Evolutionary conservation across 2,329 filamentous ascomycete genomes (phyloP).

Genomic region (Tolypocladium sp.): DNA sequence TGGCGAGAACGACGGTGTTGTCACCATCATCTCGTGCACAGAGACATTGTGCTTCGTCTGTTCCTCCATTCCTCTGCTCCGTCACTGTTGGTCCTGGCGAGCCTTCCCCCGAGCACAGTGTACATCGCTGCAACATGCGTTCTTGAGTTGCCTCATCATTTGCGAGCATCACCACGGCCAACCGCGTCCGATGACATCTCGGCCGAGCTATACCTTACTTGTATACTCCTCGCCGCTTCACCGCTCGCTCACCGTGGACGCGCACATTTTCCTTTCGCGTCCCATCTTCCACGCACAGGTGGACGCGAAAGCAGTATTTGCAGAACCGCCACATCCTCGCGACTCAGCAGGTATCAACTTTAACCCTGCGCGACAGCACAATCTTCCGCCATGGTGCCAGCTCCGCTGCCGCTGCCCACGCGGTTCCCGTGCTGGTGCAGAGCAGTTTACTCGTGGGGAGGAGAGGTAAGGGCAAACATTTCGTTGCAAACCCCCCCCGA

Average conservation of each 20-base stretch:
- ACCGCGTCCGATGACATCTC: background rate
- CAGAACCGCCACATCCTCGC: background rate
- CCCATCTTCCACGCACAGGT: background rate
- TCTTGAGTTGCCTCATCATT: background rate
- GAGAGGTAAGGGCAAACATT: conserved; percentile 48
- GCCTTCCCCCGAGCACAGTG: background rate
- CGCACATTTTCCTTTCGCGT: background rate
- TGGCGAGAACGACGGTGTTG: background rate
- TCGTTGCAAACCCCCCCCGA: background rate
- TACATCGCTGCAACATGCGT: background rate
- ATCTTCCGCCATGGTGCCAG: conserved; percentile 37
- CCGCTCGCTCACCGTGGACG: background rate
- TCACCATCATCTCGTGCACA: background rate
- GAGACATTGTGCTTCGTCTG: background rate
- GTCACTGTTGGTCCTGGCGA: background rate
- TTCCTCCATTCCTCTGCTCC: background rate
- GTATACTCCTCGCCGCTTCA: background rate
- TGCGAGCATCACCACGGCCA: background rate
- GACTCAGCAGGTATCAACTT: background rate
- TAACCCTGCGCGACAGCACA: background rate
- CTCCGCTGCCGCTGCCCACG: conserved; percentile 56
- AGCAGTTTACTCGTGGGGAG: conserved; percentile 88
- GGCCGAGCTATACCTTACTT: background rate
- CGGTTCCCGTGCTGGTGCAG: conserved; percentile 87
- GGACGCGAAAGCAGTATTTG: background rate